phyloP scores from a whole-genome alignment of 495 filamentous ascomycete genomes.

The Penicillium paxilli region DNA sequence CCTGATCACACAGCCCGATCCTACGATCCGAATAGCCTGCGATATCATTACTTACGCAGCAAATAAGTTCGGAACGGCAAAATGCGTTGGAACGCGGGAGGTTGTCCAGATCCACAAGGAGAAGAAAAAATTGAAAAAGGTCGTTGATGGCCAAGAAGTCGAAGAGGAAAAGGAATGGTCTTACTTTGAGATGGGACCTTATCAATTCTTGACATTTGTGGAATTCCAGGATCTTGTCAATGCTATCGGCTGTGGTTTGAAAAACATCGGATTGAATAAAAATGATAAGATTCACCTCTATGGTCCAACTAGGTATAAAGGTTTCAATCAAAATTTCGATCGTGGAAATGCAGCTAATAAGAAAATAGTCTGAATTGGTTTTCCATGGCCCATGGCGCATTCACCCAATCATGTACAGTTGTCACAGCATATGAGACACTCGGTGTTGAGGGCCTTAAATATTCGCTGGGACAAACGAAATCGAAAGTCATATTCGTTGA shows the following conservation, averaged over 20 bases:
- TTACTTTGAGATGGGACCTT: conserved; percentile 89
- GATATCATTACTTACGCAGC: conserved; percentile 81
- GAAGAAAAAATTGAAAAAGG: conserved; percentile 96
- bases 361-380: conserved; percentile 69
- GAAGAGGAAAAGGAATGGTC: conserved; percentile 96
- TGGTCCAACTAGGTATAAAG: conserved; percentile 73
- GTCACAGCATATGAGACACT: conserved; percentile 98
- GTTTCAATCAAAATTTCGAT: neutral
- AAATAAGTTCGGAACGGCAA: conserved; percentile 82
- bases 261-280: conserved; percentile 75
- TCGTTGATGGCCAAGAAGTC: conserved; percentile 83
- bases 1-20: conserved; percentile 66
- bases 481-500: too few relatives aligned
- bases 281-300: conserved; percentile 81
- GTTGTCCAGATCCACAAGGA: conserved; percentile 85
- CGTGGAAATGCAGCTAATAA: neutral
- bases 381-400: conserved; percentile 68
- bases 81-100: conserved; percentile 77
- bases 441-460: conserved; percentile 87
- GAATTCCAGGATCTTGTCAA: conserved; percentile 80
- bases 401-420: conserved; percentile 91
- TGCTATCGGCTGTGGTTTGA: conserved; percentile 72
- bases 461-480: conserved; percentile 92
- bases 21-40: conserved; percentile 80
- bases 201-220: conserved; percentile 81